Evolutionary conservation across 2,329 filamentous ascomycete species (phyloP), one percentile per base, ranked within the genome.

Genomic region (Aulographum hederae): DNA sequence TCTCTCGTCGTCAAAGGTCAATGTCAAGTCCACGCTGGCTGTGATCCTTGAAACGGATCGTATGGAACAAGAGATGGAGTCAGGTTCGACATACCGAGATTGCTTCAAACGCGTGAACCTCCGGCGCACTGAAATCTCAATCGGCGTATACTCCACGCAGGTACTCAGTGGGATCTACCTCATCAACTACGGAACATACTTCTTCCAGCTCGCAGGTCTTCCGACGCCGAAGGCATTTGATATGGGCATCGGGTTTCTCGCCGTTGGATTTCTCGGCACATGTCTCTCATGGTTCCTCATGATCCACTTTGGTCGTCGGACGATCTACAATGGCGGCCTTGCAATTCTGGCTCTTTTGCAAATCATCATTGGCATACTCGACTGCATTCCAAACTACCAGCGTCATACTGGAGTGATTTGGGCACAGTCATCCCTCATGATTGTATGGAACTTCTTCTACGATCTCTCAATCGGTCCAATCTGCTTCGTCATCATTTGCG

Each of bases 11-110:
- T 74, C 70, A 1, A 67, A 76, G 37, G 85, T 89, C 43, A 69
- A 91, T 44, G 69, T 78, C 8, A 78, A 91, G 38, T 80, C 89
- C 54, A 89, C 80, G 0, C 63, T 92, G 31, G 74, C 79, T 43
- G 91, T 92, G 80, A 92, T 93, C 78, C 71, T 82, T 1, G 80
- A 91, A 47, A 93, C 82, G 1, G 85, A 78, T 1, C 76, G 77
- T 0, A 59, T 91, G 8, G 84, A 92, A 50, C 66, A 79, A 46
- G 61, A 71, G 52, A 78, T 82, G 32, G 84, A 78, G 3, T 57
- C 59, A 5, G 81, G 81, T 18, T 70, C 78, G 4, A 73, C 64
- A 32, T 92, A 89, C 51, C 54, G 68, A 43, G 82, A 92, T 51
- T 92, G 82, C 56, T 91, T 92, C 65, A 74, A 66, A 48, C 81